A percentile compares a stretch with the other conserved stretches of the same genome.
Evolutionary conservation across 176 grass and related monocot species (phyloP).

Genomic region (Oryza rufipogon): DNA sequence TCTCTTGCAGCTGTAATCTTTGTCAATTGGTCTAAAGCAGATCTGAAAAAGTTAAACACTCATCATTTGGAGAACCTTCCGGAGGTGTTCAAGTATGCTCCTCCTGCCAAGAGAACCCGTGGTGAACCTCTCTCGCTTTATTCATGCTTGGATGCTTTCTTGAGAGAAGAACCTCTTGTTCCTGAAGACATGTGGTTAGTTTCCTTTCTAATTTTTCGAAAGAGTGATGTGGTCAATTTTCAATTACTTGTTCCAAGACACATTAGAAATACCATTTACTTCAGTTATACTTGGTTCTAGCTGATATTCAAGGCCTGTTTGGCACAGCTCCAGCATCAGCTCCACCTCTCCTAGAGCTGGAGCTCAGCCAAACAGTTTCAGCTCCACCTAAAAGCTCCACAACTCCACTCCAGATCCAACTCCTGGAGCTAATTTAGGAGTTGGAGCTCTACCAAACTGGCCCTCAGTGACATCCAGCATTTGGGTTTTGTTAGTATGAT

Average conservation of each 20-base stretch:
- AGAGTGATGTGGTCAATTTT: neutral
- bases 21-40: slow-evolving; percentile 84
- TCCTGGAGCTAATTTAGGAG: too few relatives aligned
- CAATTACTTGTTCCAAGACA: slow-evolving; percentile 16
- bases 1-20: slow-evolving; percentile 64
- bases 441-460: too few relatives aligned
- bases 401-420: too few relatives aligned
- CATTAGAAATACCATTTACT: neutral
- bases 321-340: too few relatives aligned
- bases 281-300: neutral
- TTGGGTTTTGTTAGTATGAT: slow-evolving; percentile 6
- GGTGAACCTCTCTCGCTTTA: slow-evolving; percentile 95
- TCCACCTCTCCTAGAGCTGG: too few relatives aligned
- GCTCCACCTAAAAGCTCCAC: too few relatives aligned
- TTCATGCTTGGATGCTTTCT: slow-evolving; percentile 97
- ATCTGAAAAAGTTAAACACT: slow-evolving; percentile 70
- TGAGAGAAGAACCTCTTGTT: slow-evolving; percentile 95
- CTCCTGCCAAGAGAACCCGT: slow-evolving; percentile 93
- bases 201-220: neutral
- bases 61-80: slow-evolving; percentile 76
- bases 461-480: neutral
- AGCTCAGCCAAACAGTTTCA: too few relatives aligned
- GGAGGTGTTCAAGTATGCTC: slow-evolving; percentile 89
- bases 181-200: slow-evolving; percentile 99
- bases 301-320: neutral